Base-by-base conservation (phyloP, 768 basidiomycete genomes). In the Suillus plorans region DNA sequence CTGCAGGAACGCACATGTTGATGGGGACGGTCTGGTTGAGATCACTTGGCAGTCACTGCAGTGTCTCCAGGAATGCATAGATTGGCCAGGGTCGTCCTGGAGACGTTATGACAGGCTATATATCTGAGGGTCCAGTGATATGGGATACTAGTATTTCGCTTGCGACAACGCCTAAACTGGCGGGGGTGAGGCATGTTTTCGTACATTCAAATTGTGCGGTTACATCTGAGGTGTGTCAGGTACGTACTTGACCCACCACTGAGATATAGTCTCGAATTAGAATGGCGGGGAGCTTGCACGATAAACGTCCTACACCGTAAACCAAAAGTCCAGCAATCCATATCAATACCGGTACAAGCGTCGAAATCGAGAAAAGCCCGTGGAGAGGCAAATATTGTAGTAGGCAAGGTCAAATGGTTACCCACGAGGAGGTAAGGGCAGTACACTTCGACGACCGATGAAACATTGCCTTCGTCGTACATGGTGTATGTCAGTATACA, bases 401-500 rank as follows among this genome's bases (percentile, higher is more conserved):
- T 59, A 22, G 34, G 47, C 42, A 66, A 18, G 1, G 25, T 28
- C 50, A 28, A 9, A 64, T 64, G 66, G 76, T 74, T 74, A 77
- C 73, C 63, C 64, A 76, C 74, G 74, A 76, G 74, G 67, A 6
- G 42, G 22, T n/a, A 39, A 12, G 44, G 63, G 68, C 66, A 31
- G 66, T 71, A 76, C 71, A 76, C 36, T 49, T 66, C 60, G 60
- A 42, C 22, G 55, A 63, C 61, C 50, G 60, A 13, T 47, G 47
- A 31, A 47, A 22, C 5, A 20, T 91, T 89, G 37, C 85, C 85
- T 44, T 84, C 82, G 66, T 87, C 82, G 68, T 90, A 90, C 61
- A 81, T 50, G 53, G 79, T 81, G 63, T 79, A 80, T 41, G 85
- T 75, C 31, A 31, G 31, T 31, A 31, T 31, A 5, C 6, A 10